A percentile compares a stretch with the other conserved stretches of the same genome.
phyloP scores from a whole-genome alignment of 176 grass and related monocot species.

The Otatea glauca region DNA sequence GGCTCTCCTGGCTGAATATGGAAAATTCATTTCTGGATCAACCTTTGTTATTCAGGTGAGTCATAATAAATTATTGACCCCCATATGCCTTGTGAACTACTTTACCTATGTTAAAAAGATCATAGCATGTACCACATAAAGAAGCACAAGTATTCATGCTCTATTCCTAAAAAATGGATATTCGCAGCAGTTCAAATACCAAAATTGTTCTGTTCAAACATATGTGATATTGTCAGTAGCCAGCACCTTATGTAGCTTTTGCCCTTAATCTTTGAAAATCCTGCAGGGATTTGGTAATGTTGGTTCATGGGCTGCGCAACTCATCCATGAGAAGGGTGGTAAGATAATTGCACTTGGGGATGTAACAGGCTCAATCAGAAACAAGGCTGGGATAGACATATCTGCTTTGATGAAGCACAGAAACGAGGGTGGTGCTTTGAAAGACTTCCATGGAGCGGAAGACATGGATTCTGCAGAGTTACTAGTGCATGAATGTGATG shows the following conservation, averaged over 20 bases:
- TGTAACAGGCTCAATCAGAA: slow-evolving; percentile 77
- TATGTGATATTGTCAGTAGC: neutral
- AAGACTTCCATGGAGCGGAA: slow-evolving; percentile 70
- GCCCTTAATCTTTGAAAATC: slow-evolving; percentile 13
- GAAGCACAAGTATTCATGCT: neutral
- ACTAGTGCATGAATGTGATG: slow-evolving; percentile 85
- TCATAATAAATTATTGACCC: neutral
- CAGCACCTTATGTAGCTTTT: neutral
- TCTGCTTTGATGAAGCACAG: slow-evolving; percentile 69
- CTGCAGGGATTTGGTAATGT: slow-evolving; percentile 95
- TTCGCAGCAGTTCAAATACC: neutral
- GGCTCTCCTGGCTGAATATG: slow-evolving; percentile 80
- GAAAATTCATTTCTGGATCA: slow-evolving; percentile 78
- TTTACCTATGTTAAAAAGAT: neutral
- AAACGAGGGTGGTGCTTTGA: slow-evolving; percentile 59
- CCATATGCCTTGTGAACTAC: neutral
- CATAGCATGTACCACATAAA: neutral
- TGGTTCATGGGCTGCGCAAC: slow-evolving; percentile 86
- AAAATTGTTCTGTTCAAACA: neutral
- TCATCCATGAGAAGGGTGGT: slow-evolving; percentile 86
- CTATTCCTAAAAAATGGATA: neutral
- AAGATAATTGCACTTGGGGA: slow-evolving; percentile 92
- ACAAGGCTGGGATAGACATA: slow-evolving; percentile 71
- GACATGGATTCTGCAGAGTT: slow-evolving; percentile 66
- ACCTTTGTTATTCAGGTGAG: slow-evolving; percentile 90